phyloP scores from a whole-genome alignment of 768 basidiomycete genomes.

The Leucosporidium yakuticum region DNA sequence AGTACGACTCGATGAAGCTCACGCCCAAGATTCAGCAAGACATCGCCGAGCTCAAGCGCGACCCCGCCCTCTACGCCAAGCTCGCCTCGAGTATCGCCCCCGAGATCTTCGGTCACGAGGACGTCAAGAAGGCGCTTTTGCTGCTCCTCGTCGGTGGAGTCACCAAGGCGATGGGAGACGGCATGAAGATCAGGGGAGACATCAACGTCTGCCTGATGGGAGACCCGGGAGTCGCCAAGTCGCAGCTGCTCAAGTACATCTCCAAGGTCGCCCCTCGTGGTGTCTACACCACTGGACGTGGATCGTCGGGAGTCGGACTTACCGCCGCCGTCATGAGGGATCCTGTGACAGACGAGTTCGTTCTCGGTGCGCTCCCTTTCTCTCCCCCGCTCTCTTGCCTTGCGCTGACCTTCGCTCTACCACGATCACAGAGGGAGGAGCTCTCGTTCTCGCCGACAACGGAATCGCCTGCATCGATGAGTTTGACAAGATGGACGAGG shows the following conservation, averaged over 20 bases:
- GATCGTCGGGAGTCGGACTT: slow-evolving; percentile 95
- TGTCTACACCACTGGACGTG: slow-evolving; percentile 96
- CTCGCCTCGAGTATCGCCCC: slow-evolving; percentile 92
- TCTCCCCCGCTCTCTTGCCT: neutral
- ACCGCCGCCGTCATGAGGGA: slow-evolving; percentile 99
- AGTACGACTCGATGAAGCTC: slow-evolving; percentile 89
- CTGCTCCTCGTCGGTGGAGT: slow-evolving; percentile 91
- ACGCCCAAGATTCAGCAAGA: slow-evolving; percentile 72
- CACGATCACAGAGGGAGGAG: slow-evolving; percentile 76
- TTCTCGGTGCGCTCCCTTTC: slow-evolving; percentile 63
- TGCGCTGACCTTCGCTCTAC: neutral
- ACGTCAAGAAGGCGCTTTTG: slow-evolving; percentile 93
- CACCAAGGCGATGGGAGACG: slow-evolving; percentile 89
- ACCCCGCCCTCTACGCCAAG: slow-evolving; percentile 69
- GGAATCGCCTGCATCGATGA: slow-evolving; percentile 99
- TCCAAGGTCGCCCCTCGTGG: slow-evolving; percentile 97
- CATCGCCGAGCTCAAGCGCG: slow-evolving; percentile 62
- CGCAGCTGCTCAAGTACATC: slow-evolving; percentile 93
- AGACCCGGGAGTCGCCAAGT: slow-evolving; percentile 98
- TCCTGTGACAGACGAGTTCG: slow-evolving; percentile 99
- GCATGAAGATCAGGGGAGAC: slow-evolving; percentile 98
- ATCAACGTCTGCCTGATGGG: slow-evolving; percentile 98
- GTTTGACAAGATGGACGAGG: slow-evolving; percentile 99
- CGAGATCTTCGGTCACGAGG: slow-evolving; percentile 94
- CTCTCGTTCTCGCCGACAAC: slow-evolving; percentile 97